A percentile compares a stretch with the other conserved stretches of the same genome.
Conservation (phyloP, 148 eudicot species). For the Dianthus caryophyllus region DNA sequence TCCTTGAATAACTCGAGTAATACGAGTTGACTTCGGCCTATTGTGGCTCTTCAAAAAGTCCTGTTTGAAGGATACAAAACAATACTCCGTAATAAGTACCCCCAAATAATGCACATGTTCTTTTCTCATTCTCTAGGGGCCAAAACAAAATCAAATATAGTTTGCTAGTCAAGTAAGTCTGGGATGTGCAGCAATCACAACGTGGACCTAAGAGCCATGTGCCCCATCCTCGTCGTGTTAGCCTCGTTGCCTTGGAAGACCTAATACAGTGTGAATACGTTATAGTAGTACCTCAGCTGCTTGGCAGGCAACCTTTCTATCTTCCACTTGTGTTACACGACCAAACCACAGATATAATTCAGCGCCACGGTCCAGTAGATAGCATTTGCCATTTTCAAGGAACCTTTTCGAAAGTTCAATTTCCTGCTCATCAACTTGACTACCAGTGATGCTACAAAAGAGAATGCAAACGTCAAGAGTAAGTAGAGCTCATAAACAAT, state of each 20-base stretch:
- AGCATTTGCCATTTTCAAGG: slow-evolving; percentile 81
- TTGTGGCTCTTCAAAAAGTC: slow-evolving; percentile 66
- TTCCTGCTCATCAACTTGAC: slow-evolving; percentile 52
- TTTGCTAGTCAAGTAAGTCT: not conserved
- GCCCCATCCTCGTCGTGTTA: not conserved
- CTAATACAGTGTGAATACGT: not conserved
- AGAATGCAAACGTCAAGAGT: slow-evolving; percentile 13
- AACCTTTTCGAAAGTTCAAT: slow-evolving; percentile 85
- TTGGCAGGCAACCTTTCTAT: slow-evolving; percentile 74
- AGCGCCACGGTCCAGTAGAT: slow-evolving; percentile 82
- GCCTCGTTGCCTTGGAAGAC: not conserved
- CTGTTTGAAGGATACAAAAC: slow-evolving; percentile 32
- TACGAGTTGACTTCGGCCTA: slow-evolving; percentile 82
- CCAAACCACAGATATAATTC: slow-evolving; percentile 97
- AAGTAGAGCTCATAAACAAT: not conserved
- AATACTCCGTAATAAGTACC: slow-evolving; percentile 23
- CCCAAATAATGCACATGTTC: slow-evolving; percentile 4
- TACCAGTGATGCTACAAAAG: slow-evolving; percentile 65
- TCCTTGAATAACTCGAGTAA: slow-evolving; percentile 87
- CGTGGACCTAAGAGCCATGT: not conserved
- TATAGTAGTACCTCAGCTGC: slow-evolving; percentile 70
- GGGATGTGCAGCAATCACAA: not conserved
- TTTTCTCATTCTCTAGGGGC: not conserved
- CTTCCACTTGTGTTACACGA: slow-evolving; percentile 88
- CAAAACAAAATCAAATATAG: not conserved